Evolutionary conservation across 2,329 filamentous ascomycete genomes (phyloP).

Genomic region (Botrytis squamosa): DNA sequence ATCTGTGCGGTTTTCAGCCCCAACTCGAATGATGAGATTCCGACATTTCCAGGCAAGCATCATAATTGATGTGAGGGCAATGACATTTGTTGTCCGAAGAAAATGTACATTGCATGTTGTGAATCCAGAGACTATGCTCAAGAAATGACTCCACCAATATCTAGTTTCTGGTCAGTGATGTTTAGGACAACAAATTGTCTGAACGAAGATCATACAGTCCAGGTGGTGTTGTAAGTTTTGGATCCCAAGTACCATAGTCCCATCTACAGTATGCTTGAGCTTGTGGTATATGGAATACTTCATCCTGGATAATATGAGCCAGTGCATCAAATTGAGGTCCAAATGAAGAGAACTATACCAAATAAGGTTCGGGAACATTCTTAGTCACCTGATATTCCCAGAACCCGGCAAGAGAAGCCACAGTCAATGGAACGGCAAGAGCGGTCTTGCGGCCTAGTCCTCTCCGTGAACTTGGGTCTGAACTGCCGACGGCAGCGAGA

Average conservation of each 20-base stretch:
- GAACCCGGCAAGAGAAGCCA: constrained; percentile 20
- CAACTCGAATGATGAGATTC: constrained; percentile 26
- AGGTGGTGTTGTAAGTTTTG: constrained; percentile 95
- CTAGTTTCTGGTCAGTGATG: constrained; percentile 30
- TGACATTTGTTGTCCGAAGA: constrained; percentile 52
- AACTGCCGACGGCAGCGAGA: not conserved
- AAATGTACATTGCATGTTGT: constrained; percentile 43
- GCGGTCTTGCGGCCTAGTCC: not conserved
- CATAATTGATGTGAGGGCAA: constrained; percentile 45
- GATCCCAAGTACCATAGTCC: constrained; percentile 78
- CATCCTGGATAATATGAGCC: constrained; percentile 57
- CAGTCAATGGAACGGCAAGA: not conserved
- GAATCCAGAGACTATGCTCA: constrained; percentile 45
- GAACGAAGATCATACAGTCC: constrained; percentile 60
- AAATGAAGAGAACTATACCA: constrained; percentile 26
- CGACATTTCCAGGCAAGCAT: constrained; percentile 33
- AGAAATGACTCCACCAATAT: constrained; percentile 44
- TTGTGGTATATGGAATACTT: constrained; percentile 87
- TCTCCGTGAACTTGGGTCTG: not conserved
- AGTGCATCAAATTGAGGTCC: not conserved
- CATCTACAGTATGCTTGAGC: constrained; percentile 82
- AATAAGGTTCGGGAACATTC: constrained; percentile 35
- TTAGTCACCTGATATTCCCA: constrained; percentile 36
- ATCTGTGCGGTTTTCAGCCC: not conserved
- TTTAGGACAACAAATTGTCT: not conserved